phyloP scores from a whole-genome alignment of 1,139 yeast genomes.

The Nakaseomyces glabratus region DNA sequence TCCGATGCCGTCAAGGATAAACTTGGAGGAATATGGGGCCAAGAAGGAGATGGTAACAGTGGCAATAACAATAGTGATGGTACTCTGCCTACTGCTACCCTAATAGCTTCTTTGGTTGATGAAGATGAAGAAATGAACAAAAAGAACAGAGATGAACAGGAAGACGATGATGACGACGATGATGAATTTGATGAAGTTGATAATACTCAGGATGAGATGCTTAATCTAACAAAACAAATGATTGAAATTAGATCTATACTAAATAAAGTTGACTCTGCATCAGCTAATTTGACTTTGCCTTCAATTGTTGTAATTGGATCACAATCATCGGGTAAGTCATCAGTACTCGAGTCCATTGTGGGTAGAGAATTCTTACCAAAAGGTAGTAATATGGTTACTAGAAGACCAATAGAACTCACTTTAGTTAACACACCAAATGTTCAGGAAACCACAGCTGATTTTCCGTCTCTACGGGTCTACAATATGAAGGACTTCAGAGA shows the following conservation, averaged over 20 bases:
- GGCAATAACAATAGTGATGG: constrained; percentile 30
- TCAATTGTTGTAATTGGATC: constrained; percentile 96
- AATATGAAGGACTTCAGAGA: constrained; percentile 79
- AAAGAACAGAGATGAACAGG: constrained; percentile 29
- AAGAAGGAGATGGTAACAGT: constrained; percentile 19
- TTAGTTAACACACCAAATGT: constrained; percentile 71
- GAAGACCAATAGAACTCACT: constrained; percentile 91
- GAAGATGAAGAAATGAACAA: constrained; percentile 26
- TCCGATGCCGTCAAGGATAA: constrained; percentile 32
- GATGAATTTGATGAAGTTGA: constrained; percentile 39
- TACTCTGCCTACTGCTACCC: constrained; percentile 33
- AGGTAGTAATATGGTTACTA: constrained; percentile 91
- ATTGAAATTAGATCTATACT: constrained; percentile 83
- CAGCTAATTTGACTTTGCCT: constrained; percentile 74
- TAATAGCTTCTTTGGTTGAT: constrained; percentile 33
- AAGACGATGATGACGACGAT: constrained; percentile 35
- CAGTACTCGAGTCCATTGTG: constrained; percentile 86
- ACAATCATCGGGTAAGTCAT: constrained; percentile 93
- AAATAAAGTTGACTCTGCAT: constrained; percentile 60
- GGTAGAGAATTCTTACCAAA: constrained; percentile 93
- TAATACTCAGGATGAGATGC: constrained; percentile 63
- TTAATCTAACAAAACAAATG: constrained; percentile 87
- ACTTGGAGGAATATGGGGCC: constrained; percentile 23
- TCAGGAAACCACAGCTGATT: constrained; percentile 85
- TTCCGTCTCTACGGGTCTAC: constrained; percentile 78